Evolutionary conservation across 2,329 filamentous ascomycete species (phyloP), one percentile per base, ranked within the genome.

Genomic region (Diaporthe destruens): DNA sequence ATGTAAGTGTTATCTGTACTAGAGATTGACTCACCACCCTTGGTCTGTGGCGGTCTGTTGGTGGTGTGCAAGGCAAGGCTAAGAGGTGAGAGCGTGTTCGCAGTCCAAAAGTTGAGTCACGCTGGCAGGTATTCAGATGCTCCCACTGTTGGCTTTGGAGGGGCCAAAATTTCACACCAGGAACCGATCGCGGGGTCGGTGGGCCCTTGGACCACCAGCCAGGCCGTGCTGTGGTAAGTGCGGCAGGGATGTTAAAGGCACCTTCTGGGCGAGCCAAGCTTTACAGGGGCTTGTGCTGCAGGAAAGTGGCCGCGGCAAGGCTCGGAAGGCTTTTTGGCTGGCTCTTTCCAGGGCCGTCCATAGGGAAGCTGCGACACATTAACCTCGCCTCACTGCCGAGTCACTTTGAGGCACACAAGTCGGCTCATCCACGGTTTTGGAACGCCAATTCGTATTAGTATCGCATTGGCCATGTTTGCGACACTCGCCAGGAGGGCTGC

Each of bases 401-500:
- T 2, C 5, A 5, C 23, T 20, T 14, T 3, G 11, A 32, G 49
- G 14, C 16, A 6, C 9, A 71, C n/a, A 3, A 25, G 3, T 6
- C 11, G 8, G 16, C 3, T n/a, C 12, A 14, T n/a, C 2, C 6
- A 11, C 11, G 34, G 7, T 18, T 34, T 12, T n/a, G 6, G 25
- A 20, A 16, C 16, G 36, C 7, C 14, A 1, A 2, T 2, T 6
- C 8, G 23, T 14, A 20, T 6, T 6, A 11, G 14, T 3, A 32
- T 47, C 20, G 5, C 16, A n/a, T 36, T 34, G n/a, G 79, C 77
- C 65, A 86, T 90, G 85, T 82, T 87, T 53, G 81, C 84, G 14
- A 86, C 87, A 51, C 76, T 87, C 36, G 77, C 83, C 65, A 83
- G 87, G 71, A 80, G 85, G 39, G 77, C 82, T 66, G 81, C 83